phyloP scores from a whole-genome alignment of 768 basidiomycete species.

The Boletus vinaceobasis region DNA sequence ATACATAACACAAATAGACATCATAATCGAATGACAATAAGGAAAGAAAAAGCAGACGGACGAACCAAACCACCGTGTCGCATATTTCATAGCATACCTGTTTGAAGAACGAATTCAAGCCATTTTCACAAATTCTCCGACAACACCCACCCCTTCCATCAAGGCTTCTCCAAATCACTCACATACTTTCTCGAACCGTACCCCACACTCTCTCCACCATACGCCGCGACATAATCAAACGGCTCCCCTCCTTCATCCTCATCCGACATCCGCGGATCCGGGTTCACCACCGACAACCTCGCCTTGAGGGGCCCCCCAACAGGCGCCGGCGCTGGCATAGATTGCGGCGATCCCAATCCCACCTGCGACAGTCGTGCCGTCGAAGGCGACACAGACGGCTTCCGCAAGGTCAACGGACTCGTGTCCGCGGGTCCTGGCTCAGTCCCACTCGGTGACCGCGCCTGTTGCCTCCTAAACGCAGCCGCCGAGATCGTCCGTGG shows the following conservation, averaged over 20 bases:
- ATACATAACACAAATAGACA: neutral
- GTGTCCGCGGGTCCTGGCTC: slow-evolving; percentile 38
- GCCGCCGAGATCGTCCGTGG: slow-evolving; percentile 70
- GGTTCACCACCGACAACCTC: slow-evolving; percentile 28
- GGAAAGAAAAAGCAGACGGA: neutral
- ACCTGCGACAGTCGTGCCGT: slow-evolving; percentile 22
- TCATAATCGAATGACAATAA: slow-evolving; percentile 15
- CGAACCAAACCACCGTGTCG: neutral
- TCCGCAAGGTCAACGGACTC: slow-evolving; percentile 47
- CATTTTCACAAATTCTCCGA: neutral
- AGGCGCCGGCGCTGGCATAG: slow-evolving; percentile 14
- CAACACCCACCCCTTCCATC: neutral
- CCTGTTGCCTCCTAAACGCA: slow-evolving; percentile 60
- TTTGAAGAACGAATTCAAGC: neutral
- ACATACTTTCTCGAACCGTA: slow-evolving; percentile 46
- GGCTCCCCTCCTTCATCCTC: slow-evolving; percentile 40
- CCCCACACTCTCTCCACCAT: slow-evolving; percentile 34
- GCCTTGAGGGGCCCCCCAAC: slow-evolving; percentile 5
- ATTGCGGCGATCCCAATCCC: slow-evolving; percentile 22
- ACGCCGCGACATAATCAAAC: slow-evolving; percentile 60
- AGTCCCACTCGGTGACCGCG: slow-evolving; percentile 27
- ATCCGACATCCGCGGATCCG: slow-evolving; percentile 23
- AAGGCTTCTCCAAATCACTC: slow-evolving; percentile 40
- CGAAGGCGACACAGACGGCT: slow-evolving; percentile 35
- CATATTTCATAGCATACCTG: neutral